A percentile compares a stretch with the other conserved stretches of the same genome.
These are phyloP conservation scores for Hygrophorus pudorinus DNA, from an alignment of 768 basidiomycete species.

Conservation along the genomic window DNA sequence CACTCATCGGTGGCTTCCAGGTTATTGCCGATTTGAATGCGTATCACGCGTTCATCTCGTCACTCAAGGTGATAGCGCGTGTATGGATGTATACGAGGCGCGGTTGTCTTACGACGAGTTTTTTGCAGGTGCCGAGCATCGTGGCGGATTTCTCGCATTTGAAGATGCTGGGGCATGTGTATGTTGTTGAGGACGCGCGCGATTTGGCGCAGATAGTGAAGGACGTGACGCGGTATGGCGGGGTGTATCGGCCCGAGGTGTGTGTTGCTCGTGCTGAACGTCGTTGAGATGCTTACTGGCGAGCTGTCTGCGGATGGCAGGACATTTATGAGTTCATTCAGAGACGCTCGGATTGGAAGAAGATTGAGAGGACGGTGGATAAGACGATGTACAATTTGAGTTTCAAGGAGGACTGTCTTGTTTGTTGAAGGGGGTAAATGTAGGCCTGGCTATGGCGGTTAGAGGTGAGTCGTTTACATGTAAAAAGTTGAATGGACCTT, in stretches of 20 bases:
- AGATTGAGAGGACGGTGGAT: conserved; percentile 93
- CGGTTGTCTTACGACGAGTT: too few relatives aligned
- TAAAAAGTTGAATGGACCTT: too few relatives aligned
- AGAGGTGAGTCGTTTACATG: too few relatives aligned
- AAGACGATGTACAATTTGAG: conserved; percentile 91
- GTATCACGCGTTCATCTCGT: conserved; percentile 82
- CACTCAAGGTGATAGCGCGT: conserved; percentile 53
- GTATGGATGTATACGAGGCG: too few relatives aligned
- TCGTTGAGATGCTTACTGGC: neutral
- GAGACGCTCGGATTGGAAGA: conserved; percentile 94
- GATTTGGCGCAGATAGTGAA: conserved; percentile 94
- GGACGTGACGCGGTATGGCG: conserved; percentile 93
- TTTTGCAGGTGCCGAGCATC: conserved; percentile 56
- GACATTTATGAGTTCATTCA: conserved; percentile 97
- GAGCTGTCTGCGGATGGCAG: conserved; percentile 22
- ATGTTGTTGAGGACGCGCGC: conserved; percentile 90
- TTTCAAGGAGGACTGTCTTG: conserved; percentile 85
- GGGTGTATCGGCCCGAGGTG: conserved; percentile 90
- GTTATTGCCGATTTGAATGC: conserved; percentile 94
- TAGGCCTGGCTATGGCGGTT: too few relatives aligned
- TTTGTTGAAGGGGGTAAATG: too few relatives aligned
- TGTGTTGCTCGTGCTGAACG: conserved; percentile 7
- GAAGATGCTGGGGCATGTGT: conserved; percentile 97
- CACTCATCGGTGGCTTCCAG: conserved; percentile 86
- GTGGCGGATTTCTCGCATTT: conserved; percentile 86